phyloP scores from a whole-genome alignment of 2,329 filamentous ascomycete genomes.

The Alternaria brassicae region DNA sequence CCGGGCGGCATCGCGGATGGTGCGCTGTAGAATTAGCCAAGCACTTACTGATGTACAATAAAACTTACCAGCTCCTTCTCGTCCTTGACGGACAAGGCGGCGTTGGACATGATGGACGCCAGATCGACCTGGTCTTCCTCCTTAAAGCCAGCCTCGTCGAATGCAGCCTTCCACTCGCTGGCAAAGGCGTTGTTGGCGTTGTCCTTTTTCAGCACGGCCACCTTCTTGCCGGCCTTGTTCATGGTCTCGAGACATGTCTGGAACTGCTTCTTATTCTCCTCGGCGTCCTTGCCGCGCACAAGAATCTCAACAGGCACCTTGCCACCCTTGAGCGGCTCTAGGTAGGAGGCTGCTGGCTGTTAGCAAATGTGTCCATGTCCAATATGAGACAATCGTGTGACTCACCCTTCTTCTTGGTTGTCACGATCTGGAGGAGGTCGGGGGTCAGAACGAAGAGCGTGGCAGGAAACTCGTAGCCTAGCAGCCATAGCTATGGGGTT shows the following conservation, averaged over 20 bases:
- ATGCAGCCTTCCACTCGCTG: conserved; percentile 93
- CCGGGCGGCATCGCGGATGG: conserved; percentile 92
- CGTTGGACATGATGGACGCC: conserved; percentile 77
- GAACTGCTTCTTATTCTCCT: conserved; percentile 91
- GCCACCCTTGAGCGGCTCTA: conserved; percentile 89
- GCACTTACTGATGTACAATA: not conserved
- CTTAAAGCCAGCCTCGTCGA: conserved; percentile 74
- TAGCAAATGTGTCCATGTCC: conserved; percentile 13
- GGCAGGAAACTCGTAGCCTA: conserved; percentile 97
- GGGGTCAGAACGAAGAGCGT: conserved; percentile 91
- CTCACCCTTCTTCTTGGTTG: conserved; percentile 94
- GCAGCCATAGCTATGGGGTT: conserved; percentile 82
- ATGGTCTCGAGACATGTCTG: conserved; percentile 83
- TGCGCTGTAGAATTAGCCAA: conserved; percentile 61
- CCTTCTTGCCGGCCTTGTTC: conserved; percentile 88
- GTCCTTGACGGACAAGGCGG: conserved; percentile 91
- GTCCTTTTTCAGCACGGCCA: conserved; percentile 87
- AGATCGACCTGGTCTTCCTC: conserved; percentile 91
- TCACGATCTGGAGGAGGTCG: conserved; percentile 89
- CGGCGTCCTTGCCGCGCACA: conserved; percentile 87
- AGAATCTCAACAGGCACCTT: conserved; percentile 92
- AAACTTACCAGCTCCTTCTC: conserved; percentile 78
- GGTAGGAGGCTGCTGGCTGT: conserved; percentile 76
- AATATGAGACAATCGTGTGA: not conserved
- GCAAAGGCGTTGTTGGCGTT: conserved; percentile 85